Base-by-base conservation (phyloP, 1,139 yeast genomes). In the Eremothecium gossypii region DNA sequence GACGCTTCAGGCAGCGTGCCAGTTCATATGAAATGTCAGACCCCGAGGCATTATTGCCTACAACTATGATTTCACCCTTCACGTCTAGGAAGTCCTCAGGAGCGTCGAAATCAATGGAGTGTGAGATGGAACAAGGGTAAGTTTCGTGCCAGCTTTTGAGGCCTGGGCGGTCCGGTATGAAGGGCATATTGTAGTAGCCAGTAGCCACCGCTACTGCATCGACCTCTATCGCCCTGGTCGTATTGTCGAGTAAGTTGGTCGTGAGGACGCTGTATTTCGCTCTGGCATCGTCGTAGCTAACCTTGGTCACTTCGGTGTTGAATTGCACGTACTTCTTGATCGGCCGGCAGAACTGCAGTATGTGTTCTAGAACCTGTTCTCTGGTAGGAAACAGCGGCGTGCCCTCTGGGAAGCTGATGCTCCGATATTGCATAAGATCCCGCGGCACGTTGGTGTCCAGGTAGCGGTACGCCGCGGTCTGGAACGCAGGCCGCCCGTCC, bases 361-460 rank as follows among this genome's bases (percentile, higher is more conserved):
- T 54, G 51, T 77, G 78, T 29, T 64, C 51, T 40, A 68, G 53
- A 2, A 80, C 79, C 33, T 70, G 70, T 1, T 63, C 52, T 45
- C 77, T 69, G 30, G 65, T 65, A 8, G 82, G 78, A 49, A 76
- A 80, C 36, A 69, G 43, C 46, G 79, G 68, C 33, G 66, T 47
- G 35, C 63, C 51, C n/a, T 57, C 45, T 45, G 73, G 69, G 50
- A 73, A 78, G 12, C 75, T 75, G 27, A 55, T 57, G 36, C 68
- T 69, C 17, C 70, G 68, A 53, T 70, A 79, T 41, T 73, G 75
- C 84, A 79, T 79, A 38, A 77, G 56, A 33, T 64, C 66, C 41
- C 67, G 68, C 13, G 79, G 82, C 32, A 79, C 78, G 54, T 80
- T 80, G 8, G 85, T 76, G 52, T 77, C 83, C 42, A 80, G 63